Evolutionary conservation across 108 stramenopile species (phyloP).

Genomic region (Fragilaria crotonensis): DNA sequence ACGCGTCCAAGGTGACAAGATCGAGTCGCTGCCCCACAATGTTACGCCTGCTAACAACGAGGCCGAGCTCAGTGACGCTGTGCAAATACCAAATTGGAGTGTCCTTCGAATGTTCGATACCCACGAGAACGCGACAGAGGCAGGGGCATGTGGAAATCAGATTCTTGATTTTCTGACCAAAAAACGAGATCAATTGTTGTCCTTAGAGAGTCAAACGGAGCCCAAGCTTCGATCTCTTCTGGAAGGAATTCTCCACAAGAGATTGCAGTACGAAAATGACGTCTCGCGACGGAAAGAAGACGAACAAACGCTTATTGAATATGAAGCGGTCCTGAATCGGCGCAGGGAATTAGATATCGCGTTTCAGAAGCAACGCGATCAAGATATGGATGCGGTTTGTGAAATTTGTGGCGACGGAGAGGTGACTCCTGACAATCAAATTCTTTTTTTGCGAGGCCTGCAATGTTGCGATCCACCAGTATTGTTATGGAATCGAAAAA

Average conservation of each 20-base stretch:
- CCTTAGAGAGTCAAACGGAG: slow-evolving; percentile 46
- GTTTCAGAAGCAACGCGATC: slow-evolving; percentile 64
- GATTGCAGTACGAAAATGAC: slow-evolving; percentile 34
- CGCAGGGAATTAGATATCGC: slow-evolving; percentile 53
- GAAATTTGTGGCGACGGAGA: slow-evolving; percentile 83
- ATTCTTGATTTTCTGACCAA: slow-evolving; percentile 34
- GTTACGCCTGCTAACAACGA: no score
- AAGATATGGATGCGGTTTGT: slow-evolving; percentile 87
- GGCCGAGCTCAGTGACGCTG: no score
- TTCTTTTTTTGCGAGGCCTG: slow-evolving; percentile 88
- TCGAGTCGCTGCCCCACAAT: no score
- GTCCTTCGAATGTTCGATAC: not conserved
- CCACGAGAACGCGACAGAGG: not conserved
- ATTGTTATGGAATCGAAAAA: slow-evolving; percentile 78
- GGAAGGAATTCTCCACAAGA: slow-evolving; percentile 32
- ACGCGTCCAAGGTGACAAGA: no score
- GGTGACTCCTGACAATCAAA: slow-evolving; percentile 83
- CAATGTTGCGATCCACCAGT: slow-evolving; percentile 83
- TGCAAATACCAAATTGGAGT: slow-evolving; percentile 1
- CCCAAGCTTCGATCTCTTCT: slow-evolving; percentile 37
- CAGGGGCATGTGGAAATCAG: slow-evolving; percentile 8
- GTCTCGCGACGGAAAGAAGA: slow-evolving; percentile 18
- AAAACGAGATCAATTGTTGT: slow-evolving; percentile 37
- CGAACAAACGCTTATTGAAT: slow-evolving; percentile 24
- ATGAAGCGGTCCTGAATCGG: slow-evolving; percentile 30